Conservation (phyloP, 768 basidiomycete genomes). For the Tylopilus rubrobrunneus region DNA sequence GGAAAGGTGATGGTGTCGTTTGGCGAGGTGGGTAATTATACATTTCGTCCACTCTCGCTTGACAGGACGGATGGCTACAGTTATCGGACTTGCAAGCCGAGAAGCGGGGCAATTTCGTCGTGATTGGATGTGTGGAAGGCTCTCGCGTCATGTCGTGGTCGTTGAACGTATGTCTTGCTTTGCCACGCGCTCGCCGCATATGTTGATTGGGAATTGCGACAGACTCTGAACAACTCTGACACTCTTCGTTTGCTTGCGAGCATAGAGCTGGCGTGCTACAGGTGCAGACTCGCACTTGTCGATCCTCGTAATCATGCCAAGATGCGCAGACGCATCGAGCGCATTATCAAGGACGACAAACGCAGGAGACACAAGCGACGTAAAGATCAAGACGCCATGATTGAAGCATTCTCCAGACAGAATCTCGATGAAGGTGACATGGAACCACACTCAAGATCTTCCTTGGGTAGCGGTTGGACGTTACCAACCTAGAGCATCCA, state of each 20-base stretch:
- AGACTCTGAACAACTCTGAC: conserved; percentile 83
- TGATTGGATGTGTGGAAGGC: conserved; percentile 75
- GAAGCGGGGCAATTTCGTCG: conserved; percentile 84
- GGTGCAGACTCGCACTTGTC: conserved; percentile 61
- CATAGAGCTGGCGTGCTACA: conserved; percentile 82
- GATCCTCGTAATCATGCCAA: conserved; percentile 68
- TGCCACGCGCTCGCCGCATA: conserved; percentile 1
- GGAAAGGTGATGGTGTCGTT: conserved; percentile 70
- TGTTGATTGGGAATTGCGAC: conserved; percentile 10
- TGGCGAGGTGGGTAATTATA: conserved; percentile 50
- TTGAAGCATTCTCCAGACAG: conserved; percentile 70
- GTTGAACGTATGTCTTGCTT: conserved; percentile 53
- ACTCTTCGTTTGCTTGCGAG: conserved; percentile 77
- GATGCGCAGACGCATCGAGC: conserved; percentile 66
- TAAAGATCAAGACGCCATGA: conserved; percentile 79
- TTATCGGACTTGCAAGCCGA: conserved; percentile 75
- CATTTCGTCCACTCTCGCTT: background rate
- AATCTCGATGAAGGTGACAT: conserved; percentile 31
- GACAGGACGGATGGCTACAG: conserved; percentile 31
- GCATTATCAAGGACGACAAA: conserved; percentile 82
- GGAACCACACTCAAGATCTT: conserved; percentile 25
- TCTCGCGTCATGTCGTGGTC: conserved; percentile 80
- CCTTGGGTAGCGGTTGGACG: conserved; percentile 4
- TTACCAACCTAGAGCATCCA: conserved; percentile 7
- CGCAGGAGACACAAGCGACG: conserved; percentile 75